A percentile compares a stretch with the other conserved stretches of the same genome.
Evolutionary conservation across 768 basidiomycete genomes (phyloP).

Genomic region (Suillus brevipes): DNA sequence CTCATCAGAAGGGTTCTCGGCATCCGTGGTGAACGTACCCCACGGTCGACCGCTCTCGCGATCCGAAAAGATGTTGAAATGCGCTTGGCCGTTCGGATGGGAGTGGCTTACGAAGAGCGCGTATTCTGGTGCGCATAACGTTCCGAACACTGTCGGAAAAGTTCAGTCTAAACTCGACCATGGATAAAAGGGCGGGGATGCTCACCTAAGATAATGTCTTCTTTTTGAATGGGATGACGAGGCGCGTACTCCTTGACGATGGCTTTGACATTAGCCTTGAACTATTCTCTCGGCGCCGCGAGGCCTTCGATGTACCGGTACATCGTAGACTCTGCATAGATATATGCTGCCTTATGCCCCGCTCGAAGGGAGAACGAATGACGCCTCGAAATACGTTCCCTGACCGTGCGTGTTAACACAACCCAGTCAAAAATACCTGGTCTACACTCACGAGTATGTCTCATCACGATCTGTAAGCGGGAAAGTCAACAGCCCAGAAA

Average conservation of each 20-base stretch:
- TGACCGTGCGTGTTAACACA: constrained; percentile 42
- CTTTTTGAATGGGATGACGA: constrained; percentile 49
- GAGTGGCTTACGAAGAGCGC: constrained; percentile 74
- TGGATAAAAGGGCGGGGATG: not conserved
- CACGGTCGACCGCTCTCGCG: constrained; percentile 59
- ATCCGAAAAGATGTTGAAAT: constrained; percentile 67
- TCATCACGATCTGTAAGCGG: constrained; percentile 33
- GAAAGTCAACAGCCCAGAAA: constrained; percentile 52
- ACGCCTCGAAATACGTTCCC: constrained; percentile 43
- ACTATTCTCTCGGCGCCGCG: constrained; percentile 34
- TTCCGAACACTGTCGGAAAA: constrained; percentile 56
- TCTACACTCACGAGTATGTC: constrained; percentile 45
- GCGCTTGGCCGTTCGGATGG: constrained; percentile 62
- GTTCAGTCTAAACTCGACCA: not conserved
- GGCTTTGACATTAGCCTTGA: constrained; percentile 7
- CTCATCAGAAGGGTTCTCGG: constrained; percentile 39
- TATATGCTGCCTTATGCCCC: constrained; percentile 62
- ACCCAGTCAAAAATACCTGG: constrained; percentile 48
- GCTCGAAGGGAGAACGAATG: constrained; percentile 60
- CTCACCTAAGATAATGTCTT: constrained; percentile 56
- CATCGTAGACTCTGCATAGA: constrained; percentile 65
- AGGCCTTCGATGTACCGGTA: constrained; percentile 66
- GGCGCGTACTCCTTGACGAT: constrained; percentile 9
- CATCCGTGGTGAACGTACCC: constrained; percentile 71
- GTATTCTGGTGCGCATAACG: constrained; percentile 69